Base-by-base conservation (phyloP, 495 filamentous ascomycete species). In the Lophiotrema nucula region DNA sequence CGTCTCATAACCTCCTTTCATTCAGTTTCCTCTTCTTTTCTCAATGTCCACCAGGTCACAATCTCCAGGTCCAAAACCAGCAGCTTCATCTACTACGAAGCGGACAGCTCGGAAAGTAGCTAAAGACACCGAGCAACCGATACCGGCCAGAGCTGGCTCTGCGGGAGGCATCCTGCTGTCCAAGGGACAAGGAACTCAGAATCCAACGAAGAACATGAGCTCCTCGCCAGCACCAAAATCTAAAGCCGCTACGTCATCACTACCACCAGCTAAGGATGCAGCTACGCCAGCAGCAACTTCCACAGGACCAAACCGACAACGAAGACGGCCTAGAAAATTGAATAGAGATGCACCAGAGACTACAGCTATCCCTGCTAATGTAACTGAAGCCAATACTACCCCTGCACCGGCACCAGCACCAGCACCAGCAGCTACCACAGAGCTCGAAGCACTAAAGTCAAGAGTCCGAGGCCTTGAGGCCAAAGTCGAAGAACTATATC, bases 401-500 rank as follows among this genome's bases (percentile, higher is more conserved):
- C 27, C 23, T 23, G 48, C 37, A 15, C n/a, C n/a, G n/a, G n/a
- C n/a, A n/a, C n/a, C n/a, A n/a, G 13, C 27, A 8, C n/a, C 25
- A 33, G 10, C 49, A 13, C 18, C 49, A 12, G 49, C 50, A 6
- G 47, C 57, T 10, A 54, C 51, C 5, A 27, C 31, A 21, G 63
- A 66, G 37, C 53, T 66, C 31, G 63, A 66, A 53, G 63, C 63
- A 1, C 58, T 66, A 15, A 66, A 66, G 42, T 53, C 51, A 13
- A 50, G 63, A 22, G 58, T 66, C 19, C 27, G 58, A 13, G 58
- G 63, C 23, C 52, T 66, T 15, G 63, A 66, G 28, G 52, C 63
- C 39, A 66, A 58, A 47, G 63, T 66, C 24, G 63, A 66, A 26
- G 53, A 66, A 31, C 54, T 66, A 2, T 66, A 66, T 22, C 53